Conservation (phyloP, 2,329 filamentous ascomycete genomes). For the Knufia fluminis region DNA sequence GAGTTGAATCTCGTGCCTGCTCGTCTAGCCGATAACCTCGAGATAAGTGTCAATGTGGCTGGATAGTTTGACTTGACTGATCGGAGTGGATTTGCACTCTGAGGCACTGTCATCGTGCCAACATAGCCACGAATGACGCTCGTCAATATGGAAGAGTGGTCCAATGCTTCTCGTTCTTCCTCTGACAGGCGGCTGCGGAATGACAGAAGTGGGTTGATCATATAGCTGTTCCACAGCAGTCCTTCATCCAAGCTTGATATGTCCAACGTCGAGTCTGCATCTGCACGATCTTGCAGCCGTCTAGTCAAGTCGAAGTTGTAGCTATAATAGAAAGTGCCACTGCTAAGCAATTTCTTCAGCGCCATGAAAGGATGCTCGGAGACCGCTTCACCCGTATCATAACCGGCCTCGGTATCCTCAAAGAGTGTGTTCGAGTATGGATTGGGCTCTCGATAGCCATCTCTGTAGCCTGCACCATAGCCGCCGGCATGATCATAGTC, state of each 20-base stretch:
- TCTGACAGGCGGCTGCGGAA: constrained; percentile 75
- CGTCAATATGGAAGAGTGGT: constrained; percentile 77
- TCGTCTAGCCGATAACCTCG: constrained; percentile 77
- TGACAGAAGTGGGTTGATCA: constrained; percentile 85
- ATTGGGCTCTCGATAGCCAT: constrained; percentile 37
- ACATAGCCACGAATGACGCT: constrained; percentile 93
- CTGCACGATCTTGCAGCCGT: constrained; percentile 74
- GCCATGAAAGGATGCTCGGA: constrained; percentile 84
- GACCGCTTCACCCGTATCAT: constrained; percentile 57
- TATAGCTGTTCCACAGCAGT: constrained; percentile 96
- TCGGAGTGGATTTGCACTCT: constrained; percentile 58
- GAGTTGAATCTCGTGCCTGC: constrained; percentile 95
- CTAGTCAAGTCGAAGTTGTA: constrained; percentile 97
- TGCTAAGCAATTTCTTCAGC: constrained; percentile 81
- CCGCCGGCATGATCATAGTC: constrained; percentile 71
- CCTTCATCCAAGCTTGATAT: constrained; percentile 88
- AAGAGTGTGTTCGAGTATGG: constrained; percentile 46
- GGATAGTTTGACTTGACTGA: constrained; percentile 62
- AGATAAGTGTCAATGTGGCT: constrained; percentile 80
- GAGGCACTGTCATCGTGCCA: constrained; percentile 73
- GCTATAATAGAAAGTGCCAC: constrained; percentile 95
- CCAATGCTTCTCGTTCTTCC: constrained; percentile 67
- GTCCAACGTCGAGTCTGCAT: constrained; percentile 70
- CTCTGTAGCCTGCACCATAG: constrained; percentile 27
- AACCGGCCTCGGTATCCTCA: constrained; percentile 43